phyloP scores from a whole-genome alignment of 129 eudicot genomes.

The Lactuca saligna region DNA sequence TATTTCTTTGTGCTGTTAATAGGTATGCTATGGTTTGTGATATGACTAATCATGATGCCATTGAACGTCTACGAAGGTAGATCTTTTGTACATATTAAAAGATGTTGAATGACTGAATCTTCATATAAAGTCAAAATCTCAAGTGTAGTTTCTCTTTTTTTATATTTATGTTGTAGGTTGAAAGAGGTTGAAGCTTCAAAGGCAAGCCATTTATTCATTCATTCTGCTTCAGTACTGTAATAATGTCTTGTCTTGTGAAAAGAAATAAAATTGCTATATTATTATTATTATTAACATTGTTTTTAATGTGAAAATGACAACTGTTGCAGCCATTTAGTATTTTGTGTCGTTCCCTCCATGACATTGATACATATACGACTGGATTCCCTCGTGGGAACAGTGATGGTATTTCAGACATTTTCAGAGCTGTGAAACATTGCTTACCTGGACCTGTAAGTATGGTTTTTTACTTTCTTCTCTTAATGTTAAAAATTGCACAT shows the following conservation, averaged over 20 bases:
- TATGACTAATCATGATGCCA: slow-evolving; percentile 62
- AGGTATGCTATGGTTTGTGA: slow-evolving; percentile 95
- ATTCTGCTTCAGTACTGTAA: not conserved
- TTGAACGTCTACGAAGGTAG: slow-evolving; percentile 88
- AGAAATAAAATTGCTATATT: too few relatives aligned
- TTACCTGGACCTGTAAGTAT: slow-evolving; percentile 90
- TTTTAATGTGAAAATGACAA: slow-evolving; percentile 21
- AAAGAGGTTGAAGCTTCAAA: slow-evolving; percentile 67
- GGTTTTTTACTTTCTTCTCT: not conserved
- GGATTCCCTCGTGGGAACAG: slow-evolving; percentile 90
- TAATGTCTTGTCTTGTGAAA: not conserved
- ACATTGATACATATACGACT: slow-evolving; percentile 82
- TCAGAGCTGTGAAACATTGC: slow-evolving; percentile 82
- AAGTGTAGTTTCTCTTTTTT: slow-evolving; percentile 15
- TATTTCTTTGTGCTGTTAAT: slow-evolving; percentile 1
- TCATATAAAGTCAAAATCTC: not conserved
- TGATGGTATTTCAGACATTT: slow-evolving; percentile 62
- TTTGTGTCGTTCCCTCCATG: slow-evolving; percentile 76
- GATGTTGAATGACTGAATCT: too few relatives aligned
- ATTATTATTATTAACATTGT: not conserved
- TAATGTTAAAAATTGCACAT: slow-evolving; percentile 10
- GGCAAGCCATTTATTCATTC: slow-evolving; percentile 39
- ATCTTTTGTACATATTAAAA: slow-evolving; percentile 2
- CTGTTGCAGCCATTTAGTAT: slow-evolving; percentile 87
- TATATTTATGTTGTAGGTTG: slow-evolving; percentile 46